Percentiles rank a stretch among this genome's conserved stretches.
phyloP scores from a whole-genome alignment of 345 rosid genomes.

The Melastoma malabathricum region DNA sequence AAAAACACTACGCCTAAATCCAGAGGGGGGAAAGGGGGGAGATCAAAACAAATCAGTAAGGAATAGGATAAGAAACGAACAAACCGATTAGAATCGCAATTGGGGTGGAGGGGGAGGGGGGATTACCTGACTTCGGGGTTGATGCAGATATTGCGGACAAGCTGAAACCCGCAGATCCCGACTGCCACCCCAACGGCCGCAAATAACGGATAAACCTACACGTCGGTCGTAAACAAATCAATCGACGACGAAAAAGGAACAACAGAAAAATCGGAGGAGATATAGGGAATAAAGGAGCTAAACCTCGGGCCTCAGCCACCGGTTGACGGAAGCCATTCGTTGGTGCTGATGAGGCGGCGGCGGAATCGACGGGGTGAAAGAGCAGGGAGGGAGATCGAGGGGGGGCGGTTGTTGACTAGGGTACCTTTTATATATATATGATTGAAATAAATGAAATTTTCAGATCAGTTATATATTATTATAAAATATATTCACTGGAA shows the following conservation, averaged over 20 bases:
- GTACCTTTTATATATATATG: too few species aligned
- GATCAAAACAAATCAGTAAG: neutral
- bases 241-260: too few species aligned
- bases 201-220: constrained; percentile 83
- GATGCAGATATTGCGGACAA: constrained; percentile 74
- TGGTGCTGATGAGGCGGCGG: neutral
- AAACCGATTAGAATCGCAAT: too few species aligned
- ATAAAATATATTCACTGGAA: too few species aligned
- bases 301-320: constrained; percentile 15
- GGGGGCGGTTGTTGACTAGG: too few species aligned
- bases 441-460: too few species aligned
- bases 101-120: too few species aligned
- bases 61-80: neutral
- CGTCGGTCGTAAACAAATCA: too few species aligned
- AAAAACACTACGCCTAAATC: neutral
- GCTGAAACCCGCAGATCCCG: constrained; percentile 73
- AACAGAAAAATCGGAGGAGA: too few species aligned
- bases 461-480: too few species aligned
- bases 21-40: neutral
- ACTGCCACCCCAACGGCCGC: constrained; percentile 82
- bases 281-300: neutral
- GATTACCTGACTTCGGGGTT: constrained; percentile 27
- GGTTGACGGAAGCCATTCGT: constrained; percentile 29
- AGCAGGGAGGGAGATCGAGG: too few species aligned
- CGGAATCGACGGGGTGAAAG: too few species aligned